Evolutionary conservation across 306 rosid genomes (phyloP).

Genomic region (Mucuna pruriens): DNA sequence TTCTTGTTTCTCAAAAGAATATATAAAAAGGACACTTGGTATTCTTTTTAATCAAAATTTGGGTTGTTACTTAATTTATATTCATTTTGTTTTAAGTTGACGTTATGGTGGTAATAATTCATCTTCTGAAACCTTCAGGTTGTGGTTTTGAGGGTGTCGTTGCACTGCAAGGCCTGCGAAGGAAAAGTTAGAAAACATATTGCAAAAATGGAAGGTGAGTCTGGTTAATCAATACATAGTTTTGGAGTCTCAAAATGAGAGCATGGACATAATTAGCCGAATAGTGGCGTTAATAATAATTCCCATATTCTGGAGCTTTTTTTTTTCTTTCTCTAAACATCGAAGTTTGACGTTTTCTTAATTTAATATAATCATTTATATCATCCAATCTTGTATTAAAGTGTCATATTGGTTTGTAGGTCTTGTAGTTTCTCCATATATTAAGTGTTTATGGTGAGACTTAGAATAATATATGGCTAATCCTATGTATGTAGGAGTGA

Average conservation of each 20-base stretch:
- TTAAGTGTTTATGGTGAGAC: not conserved
- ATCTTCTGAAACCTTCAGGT: slow-evolving; percentile 48
- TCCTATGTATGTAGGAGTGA: slow-evolving; percentile 68
- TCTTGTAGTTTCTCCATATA: not conserved
- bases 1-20: not conserved
- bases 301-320: not conserved
- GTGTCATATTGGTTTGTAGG: not conserved
- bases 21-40: not conserved
- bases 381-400: not conserved
- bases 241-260: not conserved
- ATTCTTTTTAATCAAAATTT: not conserved
- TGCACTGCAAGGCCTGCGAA: slow-evolving; percentile 93
- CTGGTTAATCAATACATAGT: not conserved
- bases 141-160: slow-evolving; percentile 79
- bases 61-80: not conserved
- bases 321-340: not conserved
- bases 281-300: not conserved
- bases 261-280: not conserved
- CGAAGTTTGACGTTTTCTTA: not conserved
- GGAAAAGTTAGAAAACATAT: slow-evolving; percentile 82
- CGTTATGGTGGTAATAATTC: not conserved
- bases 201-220: slow-evolving; percentile 87
- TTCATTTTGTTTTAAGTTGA: not conserved
- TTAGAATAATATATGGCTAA: slow-evolving; percentile 14
- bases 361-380: not conserved